Base-by-base conservation (phyloP, 2,329 filamentous ascomycete species). In the Bisporella sp. region DNA sequence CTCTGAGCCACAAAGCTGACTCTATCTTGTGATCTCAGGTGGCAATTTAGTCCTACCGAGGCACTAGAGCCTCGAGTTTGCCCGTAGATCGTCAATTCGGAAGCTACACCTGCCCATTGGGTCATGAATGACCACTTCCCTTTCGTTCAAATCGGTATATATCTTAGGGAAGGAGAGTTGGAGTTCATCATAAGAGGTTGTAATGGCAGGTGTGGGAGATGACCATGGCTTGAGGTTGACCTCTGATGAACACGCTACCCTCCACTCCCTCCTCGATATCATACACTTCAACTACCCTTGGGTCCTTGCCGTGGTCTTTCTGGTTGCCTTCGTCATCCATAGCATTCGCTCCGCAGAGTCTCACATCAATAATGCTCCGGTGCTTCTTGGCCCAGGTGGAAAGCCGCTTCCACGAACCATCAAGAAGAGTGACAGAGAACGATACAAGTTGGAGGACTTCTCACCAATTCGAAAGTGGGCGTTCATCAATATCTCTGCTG, bases 401-500 rank as follows among this genome's bases (percentile, higher is more conserved):
- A 91, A 95, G 67, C 89, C 89, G 33, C 73, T 96, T 48, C 90
- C 89, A 39, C 59, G 53, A 8, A 58, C 61, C 63, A 68, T 62
- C 60, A 64, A 51, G 58, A 58, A 59, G 52, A 63, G 74, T 65
- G 68, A 71, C 53, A 66, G 66, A 47, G 66, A 69, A 55, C 6
- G 42, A 29, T 13, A 31, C 3, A 71, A 71, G 56, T 59, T 66
- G 64, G 60, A 63, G 58, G 58, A 81, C 58, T 82, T 89, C 66
- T 84, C 83, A 54, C 77, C 73, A n/a, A 72, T 75, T 44, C 75
- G 82, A 58, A 89, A 87, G 66, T 73, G 81, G 37, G 72, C 88
- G 45, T 95, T 96, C 68, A 81, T 85, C 63, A 89, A 82, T 74
- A 70, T 92, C 21, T 84, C 87, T 40, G 75, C 82, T 31, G 76